Base-by-base conservation (phyloP, 768 basidiomycete genomes). In the Basidioascus undulatus region DNA sequence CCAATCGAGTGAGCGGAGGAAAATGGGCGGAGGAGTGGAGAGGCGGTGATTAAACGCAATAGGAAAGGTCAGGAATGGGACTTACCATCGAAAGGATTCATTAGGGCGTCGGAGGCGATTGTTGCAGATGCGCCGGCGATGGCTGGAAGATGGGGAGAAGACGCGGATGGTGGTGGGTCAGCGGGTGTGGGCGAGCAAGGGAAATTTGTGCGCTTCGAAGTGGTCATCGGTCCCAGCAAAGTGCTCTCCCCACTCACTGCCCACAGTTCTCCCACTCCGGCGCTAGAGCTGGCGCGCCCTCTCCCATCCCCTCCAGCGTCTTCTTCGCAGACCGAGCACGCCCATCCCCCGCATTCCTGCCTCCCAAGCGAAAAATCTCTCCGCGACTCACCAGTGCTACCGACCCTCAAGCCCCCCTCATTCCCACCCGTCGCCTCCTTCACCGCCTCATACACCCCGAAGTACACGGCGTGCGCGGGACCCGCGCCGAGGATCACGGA, bases 11-110 rank as follows among this genome's bases (percentile, higher is more conserved):
- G 45, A 41, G 45, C 47, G 43, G 37, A 38, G 31, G 30, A 38
- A 28, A 32, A 35, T 37, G 41, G 43, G 32, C 25, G 25, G 34
- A 34, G 34, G 28, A 10, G 32, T 11, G 6, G 15, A 37, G 23
- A 3, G 25, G 35, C 20, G 31, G 11, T 10, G 19, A 15, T 28
- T 28, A 10, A 4, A 35, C 23, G 15, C n/a, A 19, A 18, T 13
- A 36, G 7, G 25, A 10, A 32, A 15, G 6, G 18, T 10, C 37
- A 19, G 35, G 32, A 42, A 21, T 18, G 5, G 19, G 9, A 58
- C 72, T 55, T 57, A 92, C 89, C 89, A 61, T 98, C 92, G 54
- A 98, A 98, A 3, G 92, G 92, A 58, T 96, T 98, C 92, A 98
- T 98, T 41, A 96, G 64, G 3, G 92, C 92, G 62, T 98, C 92